Conservation (phyloP, 306 rosid genomes). For the Quercus aquifolioides region DNA sequence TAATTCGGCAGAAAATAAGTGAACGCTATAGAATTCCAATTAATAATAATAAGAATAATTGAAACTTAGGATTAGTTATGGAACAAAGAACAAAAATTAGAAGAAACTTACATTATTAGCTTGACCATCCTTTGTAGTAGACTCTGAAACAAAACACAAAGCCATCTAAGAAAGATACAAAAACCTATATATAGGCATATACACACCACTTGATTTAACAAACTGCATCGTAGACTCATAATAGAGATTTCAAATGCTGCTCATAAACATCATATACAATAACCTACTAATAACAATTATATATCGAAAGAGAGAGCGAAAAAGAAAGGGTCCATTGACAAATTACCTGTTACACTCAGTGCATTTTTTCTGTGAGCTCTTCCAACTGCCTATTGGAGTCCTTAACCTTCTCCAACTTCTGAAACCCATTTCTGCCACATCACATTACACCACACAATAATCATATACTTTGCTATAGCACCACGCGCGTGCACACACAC, state of each 20-base stretch:
- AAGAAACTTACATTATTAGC: too few species aligned
- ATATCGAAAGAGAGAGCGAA: too few species aligned
- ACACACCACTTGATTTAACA: neutral
- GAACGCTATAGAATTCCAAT: too few species aligned
- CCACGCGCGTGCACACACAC: too few species aligned
- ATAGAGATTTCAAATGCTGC: neutral
- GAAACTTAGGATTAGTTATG: too few species aligned
- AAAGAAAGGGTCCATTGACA: neutral
- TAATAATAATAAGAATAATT: too few species aligned
- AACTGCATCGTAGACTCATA: neutral
- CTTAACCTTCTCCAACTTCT: conserved; percentile 94
- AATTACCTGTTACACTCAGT: conserved; percentile 79
- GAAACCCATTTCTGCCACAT: conserved; percentile 79
- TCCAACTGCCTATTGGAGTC: conserved; percentile 83
- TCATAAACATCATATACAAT: neutral
- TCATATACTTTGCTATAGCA: neutral
- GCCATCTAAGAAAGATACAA: too few species aligned
- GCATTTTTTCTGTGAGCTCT: conserved; percentile 88
- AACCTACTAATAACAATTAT: neutral
- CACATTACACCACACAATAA: neutral
- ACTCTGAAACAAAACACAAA: too few species aligned
- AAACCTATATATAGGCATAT: too few species aligned
- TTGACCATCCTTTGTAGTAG: too few species aligned
- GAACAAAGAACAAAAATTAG: too few species aligned
- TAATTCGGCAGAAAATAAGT: too few species aligned